A percentile compares a stretch with the other conserved stretches of the same genome.
Conservation (phyloP, 2,329 filamentous ascomycete species). For the Phialophora expanda region DNA sequence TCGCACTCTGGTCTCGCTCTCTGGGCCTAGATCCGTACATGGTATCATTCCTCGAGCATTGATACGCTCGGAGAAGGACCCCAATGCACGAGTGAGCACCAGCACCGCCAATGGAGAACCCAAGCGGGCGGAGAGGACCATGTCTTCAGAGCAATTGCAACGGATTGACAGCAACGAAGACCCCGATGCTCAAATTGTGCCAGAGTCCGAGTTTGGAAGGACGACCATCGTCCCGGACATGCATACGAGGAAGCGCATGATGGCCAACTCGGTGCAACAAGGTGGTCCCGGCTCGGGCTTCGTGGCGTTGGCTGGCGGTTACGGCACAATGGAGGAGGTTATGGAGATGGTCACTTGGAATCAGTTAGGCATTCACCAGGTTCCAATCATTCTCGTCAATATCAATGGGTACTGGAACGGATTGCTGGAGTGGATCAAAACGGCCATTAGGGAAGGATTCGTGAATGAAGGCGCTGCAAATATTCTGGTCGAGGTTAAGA, state of each 20-base stretch:
- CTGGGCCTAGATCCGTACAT: constrained; percentile 81
- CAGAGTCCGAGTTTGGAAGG: constrained; percentile 67
- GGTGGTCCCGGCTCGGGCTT: constrained; percentile 86
- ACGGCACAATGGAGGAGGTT: constrained; percentile 93
- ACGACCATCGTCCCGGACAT: constrained; percentile 93
- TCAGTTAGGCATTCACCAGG: constrained; percentile 87
- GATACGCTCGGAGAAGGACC: constrained; percentile 69
- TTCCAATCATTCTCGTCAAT: constrained; percentile 81
- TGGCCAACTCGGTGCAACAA: constrained; percentile 84
- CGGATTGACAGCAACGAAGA: constrained; percentile 39
- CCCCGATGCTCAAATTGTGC: constrained; percentile 41
- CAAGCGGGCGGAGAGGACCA: constrained; percentile 57
- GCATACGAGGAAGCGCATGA: constrained; percentile 93
- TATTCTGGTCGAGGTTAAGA: constrained; percentile 79
- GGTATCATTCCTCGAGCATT: constrained; percentile 91
- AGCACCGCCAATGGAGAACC: background rate
- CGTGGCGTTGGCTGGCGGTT: constrained; percentile 85
- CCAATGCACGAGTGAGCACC: constrained; percentile 25
- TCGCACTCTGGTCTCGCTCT: constrained; percentile 79
- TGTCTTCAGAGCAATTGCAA: constrained; percentile 61
- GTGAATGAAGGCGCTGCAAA: constrained; percentile 70
- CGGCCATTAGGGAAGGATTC: constrained; percentile 76
- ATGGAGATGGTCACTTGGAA: constrained; percentile 96
- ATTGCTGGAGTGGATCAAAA: constrained; percentile 78
- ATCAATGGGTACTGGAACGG: constrained; percentile 92